Evolutionary conservation across 2,329 filamentous ascomycete genomes (phyloP).

Genomic region (Alternaria gaisen): DNA sequence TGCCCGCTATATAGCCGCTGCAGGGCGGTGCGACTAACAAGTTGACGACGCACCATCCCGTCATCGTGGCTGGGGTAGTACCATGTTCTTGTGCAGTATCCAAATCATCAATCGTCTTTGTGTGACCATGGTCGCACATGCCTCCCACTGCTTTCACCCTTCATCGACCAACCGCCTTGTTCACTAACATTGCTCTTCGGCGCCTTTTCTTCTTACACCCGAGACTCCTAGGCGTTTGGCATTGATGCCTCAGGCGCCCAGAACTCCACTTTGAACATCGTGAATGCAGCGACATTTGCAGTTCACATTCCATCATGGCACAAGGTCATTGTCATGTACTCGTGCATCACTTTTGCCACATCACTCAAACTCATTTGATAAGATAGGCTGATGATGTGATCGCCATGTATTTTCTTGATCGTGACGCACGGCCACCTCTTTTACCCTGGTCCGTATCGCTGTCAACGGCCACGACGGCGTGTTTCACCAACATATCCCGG

Average conservation of each 20-base stretch:
- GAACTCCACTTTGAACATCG: not conserved
- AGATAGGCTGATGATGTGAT: not conserved
- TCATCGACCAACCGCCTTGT: conserved; percentile 2
- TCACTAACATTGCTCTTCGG: conserved; percentile 6
- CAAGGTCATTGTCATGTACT: not conserved
- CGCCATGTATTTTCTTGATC: conserved; percentile 9
- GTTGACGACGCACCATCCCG: conserved; percentile 20
- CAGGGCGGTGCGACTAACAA: conserved; percentile 9
- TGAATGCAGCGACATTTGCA: not conserved
- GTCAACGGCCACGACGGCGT: conserved; percentile 23
- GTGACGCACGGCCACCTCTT: conserved; percentile 29
- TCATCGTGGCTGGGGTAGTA: conserved; percentile 44
- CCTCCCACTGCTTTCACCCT: not conserved
- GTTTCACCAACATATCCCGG: conserved; percentile 38
- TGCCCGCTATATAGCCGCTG: conserved; percentile 14
- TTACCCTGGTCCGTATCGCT: conserved; percentile 25
- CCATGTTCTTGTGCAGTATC: conserved; percentile 22
- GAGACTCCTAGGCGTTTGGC: conserved; percentile 45
- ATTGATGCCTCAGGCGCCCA: conserved; percentile 27
- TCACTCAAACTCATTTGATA: not conserved
- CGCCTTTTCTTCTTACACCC: conserved; percentile 21
- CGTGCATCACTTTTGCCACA: not conserved
- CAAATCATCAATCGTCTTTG: conserved; percentile 11
- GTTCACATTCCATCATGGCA: conserved; percentile 3
- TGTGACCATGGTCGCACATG: conserved; percentile 7